Evolutionary conservation across 371 early-diverging fungal genomes (phyloP).

Genomic region (Mortierella sp.): DNA sequence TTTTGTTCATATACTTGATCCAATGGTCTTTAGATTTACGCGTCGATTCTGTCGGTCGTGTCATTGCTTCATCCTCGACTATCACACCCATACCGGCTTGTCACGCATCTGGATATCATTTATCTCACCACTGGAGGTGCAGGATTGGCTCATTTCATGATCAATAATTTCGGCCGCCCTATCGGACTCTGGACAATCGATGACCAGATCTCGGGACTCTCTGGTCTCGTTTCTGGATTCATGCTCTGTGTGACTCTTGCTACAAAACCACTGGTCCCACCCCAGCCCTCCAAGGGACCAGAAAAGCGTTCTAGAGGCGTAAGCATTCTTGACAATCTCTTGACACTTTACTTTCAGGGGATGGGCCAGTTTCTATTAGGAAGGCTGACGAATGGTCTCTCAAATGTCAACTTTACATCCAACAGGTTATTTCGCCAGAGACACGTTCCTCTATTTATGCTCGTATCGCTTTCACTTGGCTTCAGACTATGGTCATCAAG

Average conservation of each 20-base stretch:
- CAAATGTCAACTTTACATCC: too few relatives aligned
- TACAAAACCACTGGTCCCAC: conserved; percentile 48
- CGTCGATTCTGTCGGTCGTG: conserved; percentile 43
- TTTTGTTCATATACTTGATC: too few relatives aligned
- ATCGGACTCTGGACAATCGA: conserved; percentile 48
- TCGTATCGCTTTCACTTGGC: conserved; percentile 48
- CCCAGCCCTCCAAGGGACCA: conserved; percentile 45
- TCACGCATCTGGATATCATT: conserved; percentile 49
- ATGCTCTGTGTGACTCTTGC: conserved; percentile 40
- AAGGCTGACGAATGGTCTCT: not conserved
- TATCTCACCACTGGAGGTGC: conserved; percentile 39
- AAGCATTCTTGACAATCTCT: not conserved
- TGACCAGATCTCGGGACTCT: conserved; percentile 43
- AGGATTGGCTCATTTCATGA: conserved; percentile 39
- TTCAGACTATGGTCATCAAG: conserved; percentile 50
- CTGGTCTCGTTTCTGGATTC: conserved; percentile 25
- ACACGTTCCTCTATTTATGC: conserved; percentile 46
- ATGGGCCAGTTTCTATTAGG: too few relatives aligned
- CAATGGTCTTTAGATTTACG: conserved; percentile 26
- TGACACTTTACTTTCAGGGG: not conserved
- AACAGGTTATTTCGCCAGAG: conserved; percentile 50
- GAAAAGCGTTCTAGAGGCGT: conserved; percentile 45
- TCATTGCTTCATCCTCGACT: conserved; percentile 48
- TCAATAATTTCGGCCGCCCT: conserved; percentile 38
- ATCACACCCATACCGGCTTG: conserved; percentile 39